These are phyloP conservation scores for Spergularia bocconei DNA, from an alignment of 148 eudicot species.

Conservation along the genomic window DNA sequence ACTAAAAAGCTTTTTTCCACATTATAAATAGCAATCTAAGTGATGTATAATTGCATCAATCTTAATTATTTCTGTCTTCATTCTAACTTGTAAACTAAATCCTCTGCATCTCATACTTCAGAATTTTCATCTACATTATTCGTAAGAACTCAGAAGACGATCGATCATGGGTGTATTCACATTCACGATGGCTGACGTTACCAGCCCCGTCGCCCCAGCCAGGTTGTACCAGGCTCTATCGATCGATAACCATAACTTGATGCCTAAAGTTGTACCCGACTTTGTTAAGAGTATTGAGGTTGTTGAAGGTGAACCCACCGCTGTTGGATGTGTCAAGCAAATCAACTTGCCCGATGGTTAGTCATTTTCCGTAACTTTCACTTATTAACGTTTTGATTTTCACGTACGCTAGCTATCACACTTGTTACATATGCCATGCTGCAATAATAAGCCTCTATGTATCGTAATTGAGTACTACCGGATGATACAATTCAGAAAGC, in stretches of 20 bases:
- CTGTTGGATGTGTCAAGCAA: slow-evolving; percentile 27
- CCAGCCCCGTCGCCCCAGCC: slow-evolving; percentile 19
- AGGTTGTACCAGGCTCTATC: slow-evolving; percentile 32
- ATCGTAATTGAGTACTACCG: no score
- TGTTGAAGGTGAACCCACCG: slow-evolving; percentile 23
- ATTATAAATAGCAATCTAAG: no score
- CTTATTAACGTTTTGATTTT: no score
- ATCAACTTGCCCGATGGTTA: slow-evolving; percentile 30
- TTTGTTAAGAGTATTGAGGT: slow-evolving; percentile 24
- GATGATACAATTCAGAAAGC: no score
- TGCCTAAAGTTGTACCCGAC: slow-evolving; percentile 34
- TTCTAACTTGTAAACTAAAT: no score
- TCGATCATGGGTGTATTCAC: slow-evolving; percentile 25
- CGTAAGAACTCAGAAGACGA: not conserved
- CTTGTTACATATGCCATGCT: no score
- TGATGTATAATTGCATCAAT: not conserved
- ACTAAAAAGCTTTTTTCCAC: no score
- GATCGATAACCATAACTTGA: slow-evolving; percentile 33
- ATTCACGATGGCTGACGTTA: slow-evolving; percentile 19
- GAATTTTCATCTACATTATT: not conserved
- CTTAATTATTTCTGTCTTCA: not conserved
- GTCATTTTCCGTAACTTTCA: not conserved
- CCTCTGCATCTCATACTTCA: no score
- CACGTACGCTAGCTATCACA: no score
- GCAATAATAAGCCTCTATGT: no score